These are phyloP conservation scores for Remersonia thermophila DNA, from an alignment of 2,329 filamentous ascomycete species.

Conservation along the genomic window DNA sequence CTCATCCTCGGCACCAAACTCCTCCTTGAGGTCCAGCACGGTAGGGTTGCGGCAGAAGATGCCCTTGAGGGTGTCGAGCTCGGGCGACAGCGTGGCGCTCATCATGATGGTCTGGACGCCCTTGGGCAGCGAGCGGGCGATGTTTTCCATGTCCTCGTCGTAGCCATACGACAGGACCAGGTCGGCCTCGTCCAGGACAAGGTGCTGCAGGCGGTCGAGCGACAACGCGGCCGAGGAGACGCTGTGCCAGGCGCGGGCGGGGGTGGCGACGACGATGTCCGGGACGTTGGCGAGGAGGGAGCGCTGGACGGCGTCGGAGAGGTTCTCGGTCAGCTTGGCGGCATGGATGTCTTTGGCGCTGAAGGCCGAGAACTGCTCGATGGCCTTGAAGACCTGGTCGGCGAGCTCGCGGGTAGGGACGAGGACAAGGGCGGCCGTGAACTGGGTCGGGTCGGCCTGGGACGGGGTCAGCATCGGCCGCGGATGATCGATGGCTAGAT, in stretches of 20 bases:
- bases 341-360: slow-evolving; percentile 73
- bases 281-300: slow-evolving; percentile 76
- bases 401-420: slow-evolving; percentile 92
- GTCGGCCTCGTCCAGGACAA: slow-evolving; percentile 92
- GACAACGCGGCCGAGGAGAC: slow-evolving; percentile 61
- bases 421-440: slow-evolving; percentile 69
- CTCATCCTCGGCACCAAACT: slow-evolving; percentile 63
- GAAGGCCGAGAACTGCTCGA: slow-evolving; percentile 66
- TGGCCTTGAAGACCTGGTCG: slow-evolving; percentile 72
- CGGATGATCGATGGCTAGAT: not conserved
- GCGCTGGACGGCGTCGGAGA: slow-evolving; percentile 77
- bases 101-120: slow-evolving; percentile 85
- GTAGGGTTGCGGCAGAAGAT: slow-evolving; percentile 76
- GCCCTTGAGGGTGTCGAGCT: slow-evolving; percentile 73
- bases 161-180: slow-evolving; percentile 90
- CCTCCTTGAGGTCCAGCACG: slow-evolving; percentile 63
- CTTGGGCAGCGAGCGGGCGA: slow-evolving; percentile 67
- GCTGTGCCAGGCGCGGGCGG: slow-evolving; percentile 68
- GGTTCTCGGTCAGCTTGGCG: slow-evolving; percentile 81
- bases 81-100: slow-evolving; percentile 81
- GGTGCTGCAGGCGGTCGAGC: slow-evolving; percentile 56
- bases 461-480: not conserved
- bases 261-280: slow-evolving; percentile 84
- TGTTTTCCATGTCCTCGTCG: slow-evolving; percentile 72
- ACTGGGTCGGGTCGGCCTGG: slow-evolving; percentile 37